phyloP scores from a whole-genome alignment of 306 rosid species.

The Calophaca sinica region DNA sequence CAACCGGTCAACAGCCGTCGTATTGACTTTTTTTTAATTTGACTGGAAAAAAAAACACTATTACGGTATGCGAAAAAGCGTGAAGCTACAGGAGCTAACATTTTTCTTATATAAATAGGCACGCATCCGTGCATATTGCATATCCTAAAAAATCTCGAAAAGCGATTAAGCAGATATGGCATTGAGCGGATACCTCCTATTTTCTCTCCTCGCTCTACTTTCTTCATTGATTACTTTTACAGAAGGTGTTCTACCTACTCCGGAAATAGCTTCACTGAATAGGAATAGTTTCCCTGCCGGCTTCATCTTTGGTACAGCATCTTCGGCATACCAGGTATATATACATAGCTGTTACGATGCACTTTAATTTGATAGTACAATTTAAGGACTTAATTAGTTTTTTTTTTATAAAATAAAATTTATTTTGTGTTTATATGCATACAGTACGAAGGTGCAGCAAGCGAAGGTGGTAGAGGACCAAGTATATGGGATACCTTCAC shows the following conservation, averaged over 20 bases:
- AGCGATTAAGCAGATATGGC: conserved; percentile 10
- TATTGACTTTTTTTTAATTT: neutral
- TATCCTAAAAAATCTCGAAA: neutral
- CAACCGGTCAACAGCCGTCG: neutral
- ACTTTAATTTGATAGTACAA: too few relatives aligned
- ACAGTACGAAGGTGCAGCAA: conserved; percentile 68
- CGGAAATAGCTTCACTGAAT: neutral
- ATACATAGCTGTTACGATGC: too few relatives aligned
- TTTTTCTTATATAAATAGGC: conserved; percentile 9
- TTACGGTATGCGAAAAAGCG: neutral
- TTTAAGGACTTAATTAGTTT: too few relatives aligned
- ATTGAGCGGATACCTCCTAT: neutral
- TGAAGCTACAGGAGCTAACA: neutral
- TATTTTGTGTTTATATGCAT: too few relatives aligned
- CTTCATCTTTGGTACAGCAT: conserved; percentile 47
- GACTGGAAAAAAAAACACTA: neutral
- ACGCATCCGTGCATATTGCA: neutral
- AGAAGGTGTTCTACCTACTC: neutral
- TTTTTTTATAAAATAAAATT: too few relatives aligned
- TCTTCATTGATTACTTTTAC: neutral
- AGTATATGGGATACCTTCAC: conserved; percentile 68
- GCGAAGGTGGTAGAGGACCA: conserved; percentile 62
- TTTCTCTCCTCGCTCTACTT: conserved; percentile 1
- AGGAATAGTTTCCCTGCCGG: conserved; percentile 30
- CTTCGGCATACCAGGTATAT: conserved; percentile 27